Base-by-base conservation (phyloP, 139 green algal genomes). In the Chlorella sp. region DNA sequence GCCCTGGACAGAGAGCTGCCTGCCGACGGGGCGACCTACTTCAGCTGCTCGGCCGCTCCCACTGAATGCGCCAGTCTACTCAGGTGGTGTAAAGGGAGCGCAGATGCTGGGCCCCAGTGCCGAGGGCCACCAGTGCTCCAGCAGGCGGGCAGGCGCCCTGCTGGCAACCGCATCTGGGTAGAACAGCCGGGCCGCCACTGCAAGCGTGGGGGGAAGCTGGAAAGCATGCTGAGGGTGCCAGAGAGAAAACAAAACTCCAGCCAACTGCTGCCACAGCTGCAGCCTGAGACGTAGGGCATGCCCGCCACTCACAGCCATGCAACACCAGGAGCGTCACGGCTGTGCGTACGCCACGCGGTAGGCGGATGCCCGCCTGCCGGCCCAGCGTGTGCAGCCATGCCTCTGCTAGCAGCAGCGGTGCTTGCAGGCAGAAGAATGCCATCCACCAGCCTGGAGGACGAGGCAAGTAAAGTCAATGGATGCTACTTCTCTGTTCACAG, bases 361-460 rank as follows among this genome's bases (percentile, higher is more conserved):
- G 74, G 47, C 18, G 47, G 16, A 80, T 23, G 47, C 74, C 51
- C 30, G 30, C 47, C 74, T 65, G 74, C 16, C 47, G 74, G 47
- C 28, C 23, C 74, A 41, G 15, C 74, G n/a, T 6, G 4, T 2
- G 16, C 47, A 80, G 74, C 74, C 30, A 30, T 15, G n/a, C 74
- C 74, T 80, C 74, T 5, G 4, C 18, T 30, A 80, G n/a, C 47
- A 80, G 74, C 30, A 80, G 74, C 47, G 74, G 74, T 2, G 47
- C 74, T 44, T 80, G 74, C n/a, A 80, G 32, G n/a, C 21, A 30
- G 74, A 80, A 80, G 47, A 80, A 80, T 26, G 65, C 7, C 47
- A 80, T 68, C 74, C 74, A 80, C 28, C 11, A 16, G n/a, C 74
- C 74, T 80, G 74, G 51, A 68, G 36, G 21, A 25, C 12, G 25